Evolutionary conservation across 352 stramenopile species (phyloP).

Genomic region (Pythium biforme): DNA sequence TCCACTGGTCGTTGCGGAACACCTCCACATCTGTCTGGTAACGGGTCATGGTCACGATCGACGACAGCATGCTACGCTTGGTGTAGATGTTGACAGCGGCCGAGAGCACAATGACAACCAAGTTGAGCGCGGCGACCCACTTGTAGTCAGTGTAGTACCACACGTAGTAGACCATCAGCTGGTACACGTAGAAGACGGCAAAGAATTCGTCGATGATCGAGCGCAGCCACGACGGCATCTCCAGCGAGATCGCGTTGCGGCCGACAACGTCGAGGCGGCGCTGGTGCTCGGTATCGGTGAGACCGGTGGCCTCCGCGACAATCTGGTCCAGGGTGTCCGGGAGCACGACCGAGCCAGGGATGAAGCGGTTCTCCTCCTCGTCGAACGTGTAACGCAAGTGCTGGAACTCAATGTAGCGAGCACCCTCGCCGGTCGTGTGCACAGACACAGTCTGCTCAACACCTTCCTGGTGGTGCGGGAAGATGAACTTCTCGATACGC

Average conservation of each 20-base stretch:
- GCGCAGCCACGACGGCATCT: slow-evolving; percentile 28
- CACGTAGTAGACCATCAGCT: slow-evolving; percentile 32
- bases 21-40: slow-evolving; percentile 43
- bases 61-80: slow-evolving; percentile 31
- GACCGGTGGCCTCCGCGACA: slow-evolving; percentile 21
- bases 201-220: slow-evolving; percentile 35
- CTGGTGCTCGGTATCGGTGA: slow-evolving; percentile 24
- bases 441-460: slow-evolving; percentile 30
- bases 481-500: slow-evolving; percentile 24
- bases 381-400: slow-evolving; percentile 35
- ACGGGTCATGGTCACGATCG: slow-evolving; percentile 30
- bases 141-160: slow-evolving; percentile 38
- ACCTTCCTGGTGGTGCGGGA: slow-evolving; percentile 24
- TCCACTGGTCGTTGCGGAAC: slow-evolving; percentile 29
- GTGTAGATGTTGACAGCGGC: slow-evolving; percentile 32
- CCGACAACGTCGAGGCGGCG: slow-evolving; percentile 28
- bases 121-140: slow-evolving; percentile 27
- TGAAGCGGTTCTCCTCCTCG: slow-evolving; percentile 23
- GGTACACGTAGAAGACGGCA: slow-evolving; percentile 36
- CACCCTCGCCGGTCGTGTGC: slow-evolving; percentile 23
- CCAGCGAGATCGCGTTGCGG: slow-evolving; percentile 29
- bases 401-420: slow-evolving; percentile 33
- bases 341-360: slow-evolving; percentile 29
- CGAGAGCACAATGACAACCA: slow-evolving; percentile 29
- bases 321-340: slow-evolving; percentile 24